Base-by-base conservation (phyloP, 2,329 filamentous ascomycete genomes). In the Fusarium tricinctum region DNA sequence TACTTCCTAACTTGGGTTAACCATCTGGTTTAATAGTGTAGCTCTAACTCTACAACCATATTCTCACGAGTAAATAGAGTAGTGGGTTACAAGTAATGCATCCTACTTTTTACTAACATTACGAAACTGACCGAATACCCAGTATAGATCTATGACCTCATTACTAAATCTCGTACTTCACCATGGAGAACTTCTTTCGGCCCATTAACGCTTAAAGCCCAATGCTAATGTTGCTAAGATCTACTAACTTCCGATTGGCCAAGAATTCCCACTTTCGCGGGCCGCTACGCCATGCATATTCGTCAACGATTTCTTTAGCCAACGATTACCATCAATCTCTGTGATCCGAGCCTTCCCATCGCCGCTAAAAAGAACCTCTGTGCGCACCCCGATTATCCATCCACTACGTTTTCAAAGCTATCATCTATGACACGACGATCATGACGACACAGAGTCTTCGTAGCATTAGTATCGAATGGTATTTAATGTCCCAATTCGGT, bases 381-480 rank as follows among this genome's bases (percentile, higher is more conserved):
- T 38, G 35, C 35, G 35, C 9, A 8, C 35, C 35, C 35, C 35
- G 17, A n/a, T 38, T 19, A 38, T 38, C 35, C 17, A 19, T 38
- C 35, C 17, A 35, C 33, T 6, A n/a, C 17, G 8, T n/a, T 38
- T 38, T 19, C 17, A 38, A 38, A 17, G 17, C 17, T 17, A 17
- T 38, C 35, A n/a, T 57, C 45, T 51, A 57, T 57, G 46, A 57
- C 53, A 57, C 53, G 32, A 48, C 42, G 45, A 52, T 6, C 46
- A 57, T 51, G 53, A 57, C 53, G 46, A 43, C 10, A 28, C 2
- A 12, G 5, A 6, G 5, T 1, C 6, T 12, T 19, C 14, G 12
- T 23, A 6, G 13, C 17, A 2, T 35, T 35, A 38, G 14, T 56
- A 55, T 55, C 51, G 26, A 42, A 51, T 51, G 13, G 20, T 26